phyloP scores from a whole-genome alignment of 371 early-diverging fungal genomes.

The Cokeromyces recurvatus region DNA sequence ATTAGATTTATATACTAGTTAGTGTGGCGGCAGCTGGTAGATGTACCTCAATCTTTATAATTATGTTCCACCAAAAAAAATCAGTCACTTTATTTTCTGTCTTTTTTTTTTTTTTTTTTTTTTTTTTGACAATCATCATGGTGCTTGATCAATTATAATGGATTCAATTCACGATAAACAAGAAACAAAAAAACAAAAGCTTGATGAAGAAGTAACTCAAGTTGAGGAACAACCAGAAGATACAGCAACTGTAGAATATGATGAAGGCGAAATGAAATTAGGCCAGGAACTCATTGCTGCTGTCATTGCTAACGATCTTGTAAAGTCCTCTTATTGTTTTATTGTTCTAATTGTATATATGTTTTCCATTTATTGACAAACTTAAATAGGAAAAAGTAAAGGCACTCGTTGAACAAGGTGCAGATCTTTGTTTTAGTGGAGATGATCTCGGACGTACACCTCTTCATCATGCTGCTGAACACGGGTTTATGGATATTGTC shows the following conservation, averaged over 20 bases:
- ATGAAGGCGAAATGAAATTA: slow-evolving; percentile 30
- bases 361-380: background rate
- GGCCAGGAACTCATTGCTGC: slow-evolving; percentile 34
- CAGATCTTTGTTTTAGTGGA: slow-evolving; percentile 43
- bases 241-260: slow-evolving; percentile 13
- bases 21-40: no score
- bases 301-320: slow-evolving; percentile 38
- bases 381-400: slow-evolving; percentile 38
- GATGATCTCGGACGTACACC: slow-evolving; percentile 42
- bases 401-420: slow-evolving; percentile 23
- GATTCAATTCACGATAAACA: no score
- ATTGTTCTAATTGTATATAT: background rate
- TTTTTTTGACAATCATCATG: no score
- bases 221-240: slow-evolving; percentile 5
- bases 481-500: slow-evolving; percentile 50
- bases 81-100: no score
- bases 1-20: no score
- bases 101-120: no score
- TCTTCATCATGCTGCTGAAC: slow-evolving; percentile 44
- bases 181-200: slow-evolving; percentile 21
- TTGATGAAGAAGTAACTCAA: slow-evolving; percentile 1
- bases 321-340: slow-evolving; percentile 4
- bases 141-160: no score
- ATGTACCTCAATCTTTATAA: no score
- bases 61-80: no score